Conservation (phyloP, 257 asterid genomes). For the Plantago ovata region DNA sequence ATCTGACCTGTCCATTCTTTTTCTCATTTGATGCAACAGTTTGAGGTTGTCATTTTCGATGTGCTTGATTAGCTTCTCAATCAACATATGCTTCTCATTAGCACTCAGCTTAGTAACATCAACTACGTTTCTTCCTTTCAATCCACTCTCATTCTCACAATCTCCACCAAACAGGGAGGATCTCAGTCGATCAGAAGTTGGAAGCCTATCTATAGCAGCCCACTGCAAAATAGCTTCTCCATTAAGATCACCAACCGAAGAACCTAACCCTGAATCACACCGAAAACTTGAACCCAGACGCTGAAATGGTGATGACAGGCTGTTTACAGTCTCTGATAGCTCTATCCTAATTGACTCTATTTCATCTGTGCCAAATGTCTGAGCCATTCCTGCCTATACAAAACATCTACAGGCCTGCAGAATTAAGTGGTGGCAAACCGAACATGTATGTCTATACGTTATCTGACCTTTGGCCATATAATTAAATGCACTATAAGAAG, state of each 20-base stretch:
- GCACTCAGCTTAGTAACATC: constrained; percentile 8
- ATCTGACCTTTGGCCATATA: not conserved
- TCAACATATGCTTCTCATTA: constrained; percentile 5
- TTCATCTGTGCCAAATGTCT: not conserved
- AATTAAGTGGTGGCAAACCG: not conserved
- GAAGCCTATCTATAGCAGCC: constrained; percentile 6
- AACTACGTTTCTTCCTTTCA: not conserved
- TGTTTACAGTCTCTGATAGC: constrained; percentile 1
- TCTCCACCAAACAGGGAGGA: not conserved
- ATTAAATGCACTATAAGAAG: not conserved
- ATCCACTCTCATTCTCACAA: not conserved
- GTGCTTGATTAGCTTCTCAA: constrained; percentile 9
- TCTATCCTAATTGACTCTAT: not conserved
- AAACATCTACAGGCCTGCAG: not conserved
- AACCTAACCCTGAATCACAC: not conserved
- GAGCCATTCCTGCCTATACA: not conserved
- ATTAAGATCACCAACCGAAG: constrained; percentile 1
- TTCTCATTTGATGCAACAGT: constrained; percentile 1
- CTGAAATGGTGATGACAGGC: constrained; percentile 2
- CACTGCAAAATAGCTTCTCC: not conserved
- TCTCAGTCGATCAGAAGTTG: not conserved
- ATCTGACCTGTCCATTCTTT: constrained; percentile 8
- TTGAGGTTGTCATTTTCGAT: constrained; percentile 12
- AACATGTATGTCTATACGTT: not conserved
- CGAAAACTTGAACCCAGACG: constrained; percentile 2